Conservation (phyloP, 1,284 basidiomycete species). For the Phellinidium pouzarii region DNA sequence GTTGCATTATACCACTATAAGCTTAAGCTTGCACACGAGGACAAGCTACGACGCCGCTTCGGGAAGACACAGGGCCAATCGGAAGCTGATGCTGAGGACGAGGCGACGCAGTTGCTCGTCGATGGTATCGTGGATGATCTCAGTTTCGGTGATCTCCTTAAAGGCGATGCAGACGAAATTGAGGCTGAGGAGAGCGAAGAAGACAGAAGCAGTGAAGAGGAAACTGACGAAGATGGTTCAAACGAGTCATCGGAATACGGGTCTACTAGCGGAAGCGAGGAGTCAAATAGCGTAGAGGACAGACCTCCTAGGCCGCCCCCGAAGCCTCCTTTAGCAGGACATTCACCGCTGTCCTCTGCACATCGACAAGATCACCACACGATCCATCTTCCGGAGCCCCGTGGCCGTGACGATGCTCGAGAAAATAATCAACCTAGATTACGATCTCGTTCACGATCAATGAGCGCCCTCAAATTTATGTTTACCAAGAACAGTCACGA, state of each 20-base stretch:
- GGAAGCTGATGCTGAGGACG: constrained; percentile 60
- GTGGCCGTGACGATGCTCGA: constrained; percentile 3
- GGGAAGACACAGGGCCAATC: constrained; percentile 43
- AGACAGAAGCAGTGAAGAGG: constrained; percentile 38
- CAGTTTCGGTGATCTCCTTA: constrained; percentile 70
- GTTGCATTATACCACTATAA: constrained; percentile 88
- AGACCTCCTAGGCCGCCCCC: constrained; percentile 17
- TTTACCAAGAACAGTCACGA: constrained; percentile 1
- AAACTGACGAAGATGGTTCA: constrained; percentile 25
- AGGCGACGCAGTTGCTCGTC: constrained; percentile 73
- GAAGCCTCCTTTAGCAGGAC: constrained; percentile 19
- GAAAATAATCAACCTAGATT: constrained; percentile 16
- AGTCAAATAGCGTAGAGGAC: constrained; percentile 24
- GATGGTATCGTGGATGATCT: constrained; percentile 75
- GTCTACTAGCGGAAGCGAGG: constrained; percentile 27
- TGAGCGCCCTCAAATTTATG: constrained; percentile 12
- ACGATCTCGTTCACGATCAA: constrained; percentile 17
- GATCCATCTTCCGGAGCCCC: background rate
- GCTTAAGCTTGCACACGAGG: constrained; percentile 86
- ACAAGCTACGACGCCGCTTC: constrained; percentile 79
- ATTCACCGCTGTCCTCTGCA: background rate
- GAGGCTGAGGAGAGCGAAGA: constrained; percentile 63
- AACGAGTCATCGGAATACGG: constrained; percentile 24
- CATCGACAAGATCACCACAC: background rate
- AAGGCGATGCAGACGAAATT: constrained; percentile 72